Evolutionary conservation across 2,329 filamentous ascomycete genomes (phyloP).

Genomic region (Alternaria metachromatica): DNA sequence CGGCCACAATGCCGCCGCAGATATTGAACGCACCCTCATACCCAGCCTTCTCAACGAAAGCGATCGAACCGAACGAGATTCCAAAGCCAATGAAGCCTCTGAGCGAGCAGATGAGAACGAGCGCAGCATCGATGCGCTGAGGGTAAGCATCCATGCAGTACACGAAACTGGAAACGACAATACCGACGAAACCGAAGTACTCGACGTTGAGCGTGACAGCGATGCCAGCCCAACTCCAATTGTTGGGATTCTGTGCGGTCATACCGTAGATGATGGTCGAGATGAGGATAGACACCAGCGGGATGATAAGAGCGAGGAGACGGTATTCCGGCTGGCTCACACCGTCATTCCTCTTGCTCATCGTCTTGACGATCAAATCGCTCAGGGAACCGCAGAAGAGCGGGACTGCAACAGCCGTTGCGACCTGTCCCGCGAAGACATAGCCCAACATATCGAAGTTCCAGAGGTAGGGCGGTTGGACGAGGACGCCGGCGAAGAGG

Average conservation of each 20-base stretch:
- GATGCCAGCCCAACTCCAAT: constrained; percentile 18
- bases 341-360: constrained; percentile 9
- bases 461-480: constrained; percentile 15
- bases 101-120: constrained; percentile 17
- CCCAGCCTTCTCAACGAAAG: constrained; percentile 9
- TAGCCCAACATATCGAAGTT: constrained; percentile 15
- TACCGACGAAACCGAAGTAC: constrained; percentile 18
- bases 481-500: constrained; percentile 13
- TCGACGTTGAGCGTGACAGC: constrained; percentile 14
- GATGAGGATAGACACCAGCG: constrained; percentile 9
- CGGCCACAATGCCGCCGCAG: constrained; percentile 14
- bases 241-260: constrained; percentile 8
- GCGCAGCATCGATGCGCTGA: constrained; percentile 15
- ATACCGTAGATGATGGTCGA: constrained; percentile 14
- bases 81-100: constrained; percentile 19
- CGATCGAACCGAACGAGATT: constrained; percentile 13
- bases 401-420: constrained; percentile 12
- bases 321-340: constrained; percentile 14
- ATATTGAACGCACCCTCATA: constrained; percentile 18
- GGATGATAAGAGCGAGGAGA: constrained; percentile 9
- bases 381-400: constrained; percentile 16
- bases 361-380: constrained; percentile 5
- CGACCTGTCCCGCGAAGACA: constrained; percentile 15
- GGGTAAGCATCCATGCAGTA: constrained; percentile 20
- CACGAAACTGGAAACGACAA: constrained; percentile 12